Percentiles rank a stretch among this genome's conserved stretches.
Conservation (phyloP, 1,284 basidiomycete species). For the Tylopilus sp. region DNA sequence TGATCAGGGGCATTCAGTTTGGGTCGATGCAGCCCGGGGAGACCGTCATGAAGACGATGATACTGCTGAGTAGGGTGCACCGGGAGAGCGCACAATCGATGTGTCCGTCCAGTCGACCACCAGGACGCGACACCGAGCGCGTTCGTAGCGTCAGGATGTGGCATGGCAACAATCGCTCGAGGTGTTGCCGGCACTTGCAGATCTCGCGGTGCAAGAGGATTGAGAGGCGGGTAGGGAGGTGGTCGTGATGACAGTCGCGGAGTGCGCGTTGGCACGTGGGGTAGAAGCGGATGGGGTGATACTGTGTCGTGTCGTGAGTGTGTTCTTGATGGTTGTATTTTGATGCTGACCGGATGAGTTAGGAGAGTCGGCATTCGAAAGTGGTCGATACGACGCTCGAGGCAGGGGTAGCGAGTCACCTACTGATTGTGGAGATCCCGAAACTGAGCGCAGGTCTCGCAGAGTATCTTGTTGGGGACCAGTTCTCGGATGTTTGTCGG, state of each 20-base stretch:
- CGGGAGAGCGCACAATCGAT: constrained; percentile 77
- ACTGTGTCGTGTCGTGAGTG: constrained; percentile 60
- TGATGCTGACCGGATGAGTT: too few relatives aligned
- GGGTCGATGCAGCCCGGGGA: constrained; percentile 71
- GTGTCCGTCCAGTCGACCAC: constrained; percentile 76
- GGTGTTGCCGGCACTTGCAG: too few relatives aligned
- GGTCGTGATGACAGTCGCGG: constrained; percentile 60
- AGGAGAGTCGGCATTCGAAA: too few relatives aligned
- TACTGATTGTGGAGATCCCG: too few relatives aligned
- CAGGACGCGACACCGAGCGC: constrained; percentile 66
- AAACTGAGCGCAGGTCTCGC: too few relatives aligned
- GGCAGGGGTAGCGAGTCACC: constrained; percentile 42
- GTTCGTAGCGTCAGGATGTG: constrained; percentile 61
- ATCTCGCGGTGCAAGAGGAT: constrained; percentile 58
- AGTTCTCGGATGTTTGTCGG: too few relatives aligned
- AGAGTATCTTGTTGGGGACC: too few relatives aligned
- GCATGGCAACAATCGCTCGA: constrained; percentile 57
- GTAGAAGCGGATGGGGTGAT: constrained; percentile 63
- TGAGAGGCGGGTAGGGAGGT: constrained; percentile 72
- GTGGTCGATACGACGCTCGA: constrained; percentile 53
- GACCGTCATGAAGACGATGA: constrained; percentile 67
- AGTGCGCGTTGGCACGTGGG: constrained; percentile 63
- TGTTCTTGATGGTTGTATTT: too few relatives aligned
- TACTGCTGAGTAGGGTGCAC: constrained; percentile 68
- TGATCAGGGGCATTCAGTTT: constrained; percentile 78